Evolutionary conservation across 225 moss, liverwort and hornwort genomes (phyloP).

Genomic region (Takakia lepidozioides): DNA sequence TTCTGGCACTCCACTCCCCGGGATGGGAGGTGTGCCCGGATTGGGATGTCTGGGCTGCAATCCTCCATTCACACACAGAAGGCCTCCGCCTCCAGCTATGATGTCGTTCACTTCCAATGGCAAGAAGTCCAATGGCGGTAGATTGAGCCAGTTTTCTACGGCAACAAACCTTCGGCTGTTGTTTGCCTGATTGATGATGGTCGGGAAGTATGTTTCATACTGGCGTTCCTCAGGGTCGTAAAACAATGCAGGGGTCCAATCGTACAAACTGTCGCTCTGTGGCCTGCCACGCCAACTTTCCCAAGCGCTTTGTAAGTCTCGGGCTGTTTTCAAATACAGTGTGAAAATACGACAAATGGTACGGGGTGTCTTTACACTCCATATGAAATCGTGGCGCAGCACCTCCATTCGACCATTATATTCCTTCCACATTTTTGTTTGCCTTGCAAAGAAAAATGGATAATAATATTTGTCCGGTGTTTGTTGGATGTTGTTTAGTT

Average conservation of each 20-base stretch:
- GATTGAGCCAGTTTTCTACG: conserved; percentile 29
- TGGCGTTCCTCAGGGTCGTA: conserved; percentile 11
- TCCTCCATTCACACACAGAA: conserved; percentile 23
- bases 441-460: no score
- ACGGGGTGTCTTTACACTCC: conserved; percentile 13
- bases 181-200: conserved; percentile 15
- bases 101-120: conserved; percentile 13
- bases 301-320: conserved; percentile 3
- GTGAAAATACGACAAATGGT: conserved; percentile 12
- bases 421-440: no score
- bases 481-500: no score
- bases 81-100: conserved; percentile 17
- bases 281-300: conserved; percentile 16
- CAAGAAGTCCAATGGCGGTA: conserved; percentile 27
- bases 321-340: conserved; percentile 3
- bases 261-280: conserved; percentile 16
- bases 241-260: conserved; percentile 31
- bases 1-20: no score
- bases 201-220: conserved; percentile 29
- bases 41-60: conserved; percentile 4
- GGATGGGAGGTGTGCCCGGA: background rate
- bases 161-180: conserved; percentile 11
- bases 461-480: no score
- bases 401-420: no score
- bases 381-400: conserved; percentile 11